Evolutionary conservation across 192 early-diverging fungal genomes (phyloP), one percentile per base, ranked within the genome.

Genomic region (Geranomyces michiganensis): DNA sequence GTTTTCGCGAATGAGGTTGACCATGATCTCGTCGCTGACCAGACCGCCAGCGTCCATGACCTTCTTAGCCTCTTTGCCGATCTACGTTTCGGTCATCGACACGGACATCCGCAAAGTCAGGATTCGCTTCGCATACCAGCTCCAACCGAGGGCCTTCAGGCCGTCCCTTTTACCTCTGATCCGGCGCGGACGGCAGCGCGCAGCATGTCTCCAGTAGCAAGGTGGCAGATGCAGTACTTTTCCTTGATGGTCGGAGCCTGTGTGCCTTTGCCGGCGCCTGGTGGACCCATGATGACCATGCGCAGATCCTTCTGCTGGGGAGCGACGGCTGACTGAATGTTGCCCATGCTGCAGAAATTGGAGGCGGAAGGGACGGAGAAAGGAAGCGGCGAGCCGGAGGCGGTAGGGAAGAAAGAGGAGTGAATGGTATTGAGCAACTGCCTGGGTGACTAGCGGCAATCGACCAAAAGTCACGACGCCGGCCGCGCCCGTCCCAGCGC

Each of bases 31-130:
- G 84, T 99, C 97, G 72, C 88, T 90, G 61, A 99, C 97, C 56
- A 99, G 86, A 60, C 92, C 95, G 67, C 97, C 97, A 22, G 92
- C 90, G 74, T 99, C 97, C 97, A 99, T 99, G 79, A 99, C 89
- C 87, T 95, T 95, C 89, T 99, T 99, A 72, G 97, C 97, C 78
- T 94, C 87, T 78, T 93, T 82, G 65, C 96, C 96, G 70, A 97
- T 73, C 82, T 85, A 65, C 24, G 10, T 41, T 41, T 41, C 36
- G 5, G 36, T 41, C 36, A 41, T 3, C 36, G 5, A 41, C 10
- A 10, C 36, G 36, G 10, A 41, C 36, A 41, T 41, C 3, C 10
- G 10, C n/a, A 10, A 41, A 7, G 36, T 41, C 36, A 41, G 10
- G 3, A 3, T 41, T 41, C 36, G 36, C 10, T 41, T 41, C 5